These are phyloP conservation scores for Byssothecium circinans DNA, from an alignment of 2,329 filamentous ascomycete species.

Conservation along the genomic window DNA sequence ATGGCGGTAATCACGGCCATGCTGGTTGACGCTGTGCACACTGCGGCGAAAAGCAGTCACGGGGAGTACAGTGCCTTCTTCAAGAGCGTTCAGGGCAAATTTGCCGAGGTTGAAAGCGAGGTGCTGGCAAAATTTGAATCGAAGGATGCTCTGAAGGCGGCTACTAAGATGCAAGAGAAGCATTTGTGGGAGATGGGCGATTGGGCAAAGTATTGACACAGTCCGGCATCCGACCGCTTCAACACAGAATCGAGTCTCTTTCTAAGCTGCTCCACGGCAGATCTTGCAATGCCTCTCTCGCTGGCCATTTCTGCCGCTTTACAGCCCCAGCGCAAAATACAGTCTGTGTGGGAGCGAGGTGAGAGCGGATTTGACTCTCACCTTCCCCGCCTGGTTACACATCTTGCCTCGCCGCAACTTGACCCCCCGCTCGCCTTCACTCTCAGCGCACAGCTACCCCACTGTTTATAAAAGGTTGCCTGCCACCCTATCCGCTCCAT, in stretches of 20 bases:
- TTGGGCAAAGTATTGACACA: slow-evolving; percentile 1
- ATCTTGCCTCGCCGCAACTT: slow-evolving; percentile 11
- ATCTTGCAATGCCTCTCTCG: not conserved
- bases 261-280: too few relatives aligned
- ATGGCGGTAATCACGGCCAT: slow-evolving; percentile 48
- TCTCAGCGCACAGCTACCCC: slow-evolving; percentile 1
- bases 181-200: slow-evolving; percentile 36
- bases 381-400: slow-evolving; percentile 1
- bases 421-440: slow-evolving; percentile 7
- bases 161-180: slow-evolving; percentile 31
- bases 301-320: slow-evolving; percentile 1
- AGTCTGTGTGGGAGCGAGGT: not conserved
- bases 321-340: not conserved
- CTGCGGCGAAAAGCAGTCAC: slow-evolving; percentile 47
- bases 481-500: not conserved
- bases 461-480: slow-evolving; percentile 6
- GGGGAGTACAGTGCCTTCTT: slow-evolving; percentile 47
- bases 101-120: slow-evolving; percentile 39
- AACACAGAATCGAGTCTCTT: too few relatives aligned
- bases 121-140: slow-evolving; percentile 23
- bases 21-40: slow-evolving; percentile 46
- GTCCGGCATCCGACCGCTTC: too few relatives aligned
- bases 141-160: slow-evolving; percentile 22
- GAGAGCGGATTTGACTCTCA: not conserved
- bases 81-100: slow-evolving; percentile 43